Conservation (phyloP, 2,329 filamentous ascomycete genomes). For the Cladosporium phlei region DNA sequence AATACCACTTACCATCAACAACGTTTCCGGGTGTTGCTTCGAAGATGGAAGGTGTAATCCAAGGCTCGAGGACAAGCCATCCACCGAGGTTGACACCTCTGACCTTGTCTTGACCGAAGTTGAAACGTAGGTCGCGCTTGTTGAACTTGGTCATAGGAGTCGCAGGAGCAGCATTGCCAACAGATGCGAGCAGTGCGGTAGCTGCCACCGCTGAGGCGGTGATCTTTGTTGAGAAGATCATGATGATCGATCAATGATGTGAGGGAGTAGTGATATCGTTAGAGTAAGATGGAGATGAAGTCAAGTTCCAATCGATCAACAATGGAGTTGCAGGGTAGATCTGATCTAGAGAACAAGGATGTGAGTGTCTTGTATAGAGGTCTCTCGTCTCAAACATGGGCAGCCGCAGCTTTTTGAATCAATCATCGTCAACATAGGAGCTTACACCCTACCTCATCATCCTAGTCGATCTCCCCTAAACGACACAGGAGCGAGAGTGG, state of each 20-base stretch:
- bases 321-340: neutral
- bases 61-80: constrained; percentile 61
- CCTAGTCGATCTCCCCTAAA: constrained; percentile 7
- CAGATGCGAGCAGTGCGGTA: constrained; percentile 22
- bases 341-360: neutral
- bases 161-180: constrained; percentile 22
- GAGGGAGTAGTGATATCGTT: neutral
- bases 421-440: constrained; percentile 1
- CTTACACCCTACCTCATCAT: neutral
- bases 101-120: constrained; percentile 53
- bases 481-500: neutral
- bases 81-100: constrained; percentile 60
- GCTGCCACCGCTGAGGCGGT: constrained; percentile 19
- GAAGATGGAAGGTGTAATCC: constrained; percentile 60
- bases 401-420: constrained; percentile 4
- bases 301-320: constrained; percentile 3
- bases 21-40: constrained; percentile 33
- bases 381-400: neutral
- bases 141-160: constrained; percentile 17
- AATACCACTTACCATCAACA: constrained; percentile 40
- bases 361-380: neutral
- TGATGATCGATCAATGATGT: constrained; percentile 11
- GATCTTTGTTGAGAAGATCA: constrained; percentile 19
- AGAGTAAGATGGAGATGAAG: neutral
- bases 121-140: constrained; percentile 29